Base-by-base conservation (phyloP, 1,284 basidiomycete genomes). In the Apiotrichum porosum region DNA sequence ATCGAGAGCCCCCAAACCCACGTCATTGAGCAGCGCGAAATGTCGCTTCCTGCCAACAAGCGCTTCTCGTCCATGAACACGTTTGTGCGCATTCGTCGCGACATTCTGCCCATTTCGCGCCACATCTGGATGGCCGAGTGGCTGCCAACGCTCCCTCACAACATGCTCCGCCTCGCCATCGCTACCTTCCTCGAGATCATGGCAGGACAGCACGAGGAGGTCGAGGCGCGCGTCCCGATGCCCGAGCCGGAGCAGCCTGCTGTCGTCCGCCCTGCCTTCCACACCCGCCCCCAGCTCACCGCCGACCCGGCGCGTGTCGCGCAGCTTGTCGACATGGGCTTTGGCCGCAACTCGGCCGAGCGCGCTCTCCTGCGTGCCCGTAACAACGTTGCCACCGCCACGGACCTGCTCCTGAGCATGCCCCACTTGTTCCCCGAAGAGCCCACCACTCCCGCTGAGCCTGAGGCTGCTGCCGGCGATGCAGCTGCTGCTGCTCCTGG, bases 301-400 rank as follows among this genome's bases (percentile, higher is more conserved):
- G 82, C 85, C 0, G 86, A 89, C 62, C 86, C 89, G 62, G 79
- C 78, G 47, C 81, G 84, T 24, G 81, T 97, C 38, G 80, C 82
- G 41, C 85, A 90, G 61, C 77, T 98, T 41, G 84, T 83, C 15
- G 94, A 98, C 59, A 98, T 99, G 95, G 95, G 95, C 42, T 99
- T 98, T 75, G 83, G 87, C 22, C 82, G 89, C 9, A 80, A 81
- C 34, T 87, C 89, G 4, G 88, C 87, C 1, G 85, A 88, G 63
- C 81, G 83, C 47, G 94, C 94, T 4, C 76, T 99, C 18, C 71
- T 80, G 18, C 85, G 92, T 19, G 84, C 85, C 14, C 82, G 86
- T 53, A 97, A 97, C 74, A 95, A 95, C 61, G 78, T 97, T 58
- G 84, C 79, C 32, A 83, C 86, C 6, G 95, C 95, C 3, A 86